Conservation (phyloP, 1,139 yeast genomes). For the Zygosaccharomyces sapae region DNA sequence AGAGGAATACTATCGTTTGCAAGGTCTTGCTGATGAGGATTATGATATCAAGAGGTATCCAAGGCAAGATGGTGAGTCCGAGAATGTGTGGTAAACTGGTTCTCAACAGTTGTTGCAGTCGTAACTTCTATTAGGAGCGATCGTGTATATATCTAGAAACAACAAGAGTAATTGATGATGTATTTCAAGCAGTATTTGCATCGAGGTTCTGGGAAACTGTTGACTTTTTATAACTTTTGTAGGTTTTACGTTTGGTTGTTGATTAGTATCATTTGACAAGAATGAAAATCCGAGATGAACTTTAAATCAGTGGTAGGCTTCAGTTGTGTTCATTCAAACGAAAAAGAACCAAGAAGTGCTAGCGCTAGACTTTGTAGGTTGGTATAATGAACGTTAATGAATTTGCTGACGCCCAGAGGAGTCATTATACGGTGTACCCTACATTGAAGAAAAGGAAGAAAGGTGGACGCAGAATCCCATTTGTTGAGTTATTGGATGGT, state of each 20-base stretch:
- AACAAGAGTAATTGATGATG: background rate
- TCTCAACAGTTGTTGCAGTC: background rate
- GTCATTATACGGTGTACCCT: slow-evolving; percentile 27
- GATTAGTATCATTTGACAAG: too few relatives aligned
- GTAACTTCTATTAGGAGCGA: background rate
- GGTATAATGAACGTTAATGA: slow-evolving; percentile 26
- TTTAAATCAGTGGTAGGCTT: too few relatives aligned
- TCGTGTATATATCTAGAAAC: background rate
- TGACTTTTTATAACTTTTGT: too few relatives aligned
- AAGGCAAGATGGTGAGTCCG: slow-evolving; percentile 75
- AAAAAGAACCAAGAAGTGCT: background rate
- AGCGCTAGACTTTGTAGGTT: background rate
- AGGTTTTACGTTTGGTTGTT: too few relatives aligned
- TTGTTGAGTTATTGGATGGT: slow-evolving; percentile 39
- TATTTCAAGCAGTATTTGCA: background rate
- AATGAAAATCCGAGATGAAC: too few relatives aligned
- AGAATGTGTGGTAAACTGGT: slow-evolving; percentile 53
- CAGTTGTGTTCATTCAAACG: background rate
- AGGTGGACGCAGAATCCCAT: slow-evolving; percentile 31
- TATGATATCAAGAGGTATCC: slow-evolving; percentile 78
- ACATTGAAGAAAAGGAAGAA: slow-evolving; percentile 13
- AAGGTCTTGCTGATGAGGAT: slow-evolving; percentile 67
- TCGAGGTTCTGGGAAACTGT: too few relatives aligned
- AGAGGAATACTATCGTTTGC: slow-evolving; percentile 81
- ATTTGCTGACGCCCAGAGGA: slow-evolving; percentile 35